Evolutionary conservation across 1,139 yeast genomes (phyloP).

Genomic region (Lizanozyma gosingica): DNA sequence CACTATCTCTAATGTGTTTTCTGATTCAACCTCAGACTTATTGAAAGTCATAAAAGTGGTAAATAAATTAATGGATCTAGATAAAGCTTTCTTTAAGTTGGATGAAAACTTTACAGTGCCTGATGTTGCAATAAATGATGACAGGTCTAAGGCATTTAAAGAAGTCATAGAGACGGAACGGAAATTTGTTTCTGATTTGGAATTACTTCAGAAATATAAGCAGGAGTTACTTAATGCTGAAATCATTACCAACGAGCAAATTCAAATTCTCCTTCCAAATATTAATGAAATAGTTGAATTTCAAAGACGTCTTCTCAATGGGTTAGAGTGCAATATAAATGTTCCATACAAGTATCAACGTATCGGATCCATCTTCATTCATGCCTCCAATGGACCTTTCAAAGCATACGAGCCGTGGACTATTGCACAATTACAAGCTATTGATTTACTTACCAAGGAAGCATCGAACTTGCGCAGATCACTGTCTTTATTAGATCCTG

Average conservation of each 20-base stretch:
- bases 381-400: conserved; percentile 71
- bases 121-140: conserved; percentile 27
- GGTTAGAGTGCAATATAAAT: conserved; percentile 79
- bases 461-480: conserved; percentile 47
- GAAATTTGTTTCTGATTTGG: conserved; percentile 86
- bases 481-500: conserved; percentile 65
- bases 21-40: conserved; percentile 73
- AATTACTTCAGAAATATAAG: conserved; percentile 59
- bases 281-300: conserved; percentile 78
- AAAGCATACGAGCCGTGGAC: conserved; percentile 89
- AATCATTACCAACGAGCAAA: conserved; percentile 66
- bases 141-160: conserved; percentile 68
- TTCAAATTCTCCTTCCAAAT: conserved; percentile 82
- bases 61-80: conserved; percentile 48
- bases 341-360: conserved; percentile 73
- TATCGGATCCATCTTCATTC: conserved; percentile 78
- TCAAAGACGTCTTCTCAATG: conserved; percentile 81
- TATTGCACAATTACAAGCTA: conserved; percentile 75
- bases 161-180: conserved; percentile 88
- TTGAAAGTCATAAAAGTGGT: conserved; percentile 66
- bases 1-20: conserved; percentile 83
- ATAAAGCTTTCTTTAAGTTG: conserved; percentile 14
- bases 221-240: conserved; percentile 59
- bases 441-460: conserved; percentile 67
- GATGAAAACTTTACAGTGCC: conserved; percentile 3